Base-by-base conservation (phyloP, 1,139 yeast species). In the Arxiozyma slooffiae region DNA sequence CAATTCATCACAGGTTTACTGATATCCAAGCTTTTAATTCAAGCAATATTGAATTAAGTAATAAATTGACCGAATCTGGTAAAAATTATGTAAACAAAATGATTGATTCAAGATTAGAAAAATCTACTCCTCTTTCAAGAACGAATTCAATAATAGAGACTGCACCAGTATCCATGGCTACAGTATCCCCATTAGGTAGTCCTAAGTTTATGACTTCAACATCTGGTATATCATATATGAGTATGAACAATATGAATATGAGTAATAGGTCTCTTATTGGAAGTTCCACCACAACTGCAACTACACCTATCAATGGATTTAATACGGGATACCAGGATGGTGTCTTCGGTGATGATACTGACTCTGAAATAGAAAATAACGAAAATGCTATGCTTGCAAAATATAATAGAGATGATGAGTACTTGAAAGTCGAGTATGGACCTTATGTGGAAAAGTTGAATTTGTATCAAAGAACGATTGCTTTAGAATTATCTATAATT, bases 401-500 rank as follows among this genome's bases (percentile, higher is more conserved):
- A 34, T 50, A 50, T 24, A 57, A 54, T 23, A 59, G 48, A 18
- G 64, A 62, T 43, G 70, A 68, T 26, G 74, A 70, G 51, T 67
- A 70, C 48, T 56, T 65, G 26, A 63, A 61, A 40, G 55, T 62
- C 44, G 62, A 66, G 48, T 61, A 67, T 49, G 75, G 75, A 1
- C 75, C 75, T 3, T 64, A 62, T 51, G 61, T 71, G 0, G 71
- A 72, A 44, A 74, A 75, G 41, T 62, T 76, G 20, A 67, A 71
- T 14, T 71, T 76, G 43, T 61, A 77, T 39, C 81, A 78, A 60
- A 79, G 84, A 51, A 76, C 85, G 5, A 71, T 84, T 55, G 74
- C 73, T 26, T 78, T 84, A 38, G 88, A 83, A 59, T 67, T 84
- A 43, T 60, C 74, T 9, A 78, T 85, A 0, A 72, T 84, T 44